These are phyloP conservation scores for Diplodia sapinea DNA, from an alignment of 2,329 filamentous ascomycete species.

Conservation along the genomic window DNA sequence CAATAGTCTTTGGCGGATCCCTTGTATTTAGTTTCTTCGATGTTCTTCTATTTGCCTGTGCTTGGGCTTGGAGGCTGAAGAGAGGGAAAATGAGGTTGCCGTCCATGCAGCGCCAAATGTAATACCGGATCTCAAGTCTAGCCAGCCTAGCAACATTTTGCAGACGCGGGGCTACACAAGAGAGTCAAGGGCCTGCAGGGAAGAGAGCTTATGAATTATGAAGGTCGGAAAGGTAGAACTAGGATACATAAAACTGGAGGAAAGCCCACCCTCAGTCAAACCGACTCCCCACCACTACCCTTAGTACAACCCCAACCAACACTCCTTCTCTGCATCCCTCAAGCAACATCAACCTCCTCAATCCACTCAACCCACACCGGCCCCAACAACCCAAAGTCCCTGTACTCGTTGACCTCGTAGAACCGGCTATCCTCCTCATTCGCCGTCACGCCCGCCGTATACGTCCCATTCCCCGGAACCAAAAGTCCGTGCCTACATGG, in stretches of 20 bases:
- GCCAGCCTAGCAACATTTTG: too few species aligned
- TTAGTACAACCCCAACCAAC: too few species aligned
- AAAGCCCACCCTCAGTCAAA: too few species aligned
- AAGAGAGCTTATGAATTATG: too few species aligned
- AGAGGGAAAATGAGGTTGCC: conserved; percentile 19
- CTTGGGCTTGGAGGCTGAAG: conserved; percentile 60
- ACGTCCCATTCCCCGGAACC: conserved; percentile 12
- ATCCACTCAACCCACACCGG: conserved; percentile 5
- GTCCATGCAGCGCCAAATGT: conserved; percentile 2
- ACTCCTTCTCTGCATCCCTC: too few species aligned
- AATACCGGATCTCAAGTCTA: not conserved
- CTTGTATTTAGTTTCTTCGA: conserved; percentile 70
- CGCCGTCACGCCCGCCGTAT: conserved; percentile 33
- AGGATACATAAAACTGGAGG: too few species aligned
- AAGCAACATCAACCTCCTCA: not conserved
- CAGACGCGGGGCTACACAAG: too few species aligned
- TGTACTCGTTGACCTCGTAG: conserved; percentile 1
- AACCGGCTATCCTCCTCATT: conserved; percentile 31
- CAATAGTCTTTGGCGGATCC: conserved; percentile 70
- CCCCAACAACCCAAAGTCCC: not conserved
- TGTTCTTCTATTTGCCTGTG: conserved; percentile 55
- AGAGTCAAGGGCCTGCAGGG: too few species aligned
- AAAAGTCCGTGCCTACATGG: too few species aligned
- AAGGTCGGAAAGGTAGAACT: too few species aligned
- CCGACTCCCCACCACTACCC: too few species aligned